phyloP scores from a whole-genome alignment of 306 rosid species.

The Acacia acuminata region DNA sequence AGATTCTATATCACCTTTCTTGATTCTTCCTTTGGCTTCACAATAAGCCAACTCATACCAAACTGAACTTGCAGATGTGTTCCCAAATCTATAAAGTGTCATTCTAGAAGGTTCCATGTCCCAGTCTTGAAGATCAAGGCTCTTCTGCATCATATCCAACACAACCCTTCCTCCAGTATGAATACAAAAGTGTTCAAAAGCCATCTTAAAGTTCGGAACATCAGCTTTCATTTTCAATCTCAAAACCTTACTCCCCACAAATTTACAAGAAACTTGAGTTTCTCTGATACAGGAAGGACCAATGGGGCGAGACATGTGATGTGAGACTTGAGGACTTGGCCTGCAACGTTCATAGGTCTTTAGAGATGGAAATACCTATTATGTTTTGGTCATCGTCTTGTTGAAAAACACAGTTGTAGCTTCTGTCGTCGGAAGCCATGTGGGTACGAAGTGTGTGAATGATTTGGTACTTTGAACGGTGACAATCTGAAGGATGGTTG shows the following conservation, averaged over 20 bases:
- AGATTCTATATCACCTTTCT: background rate
- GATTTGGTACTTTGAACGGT: slow-evolving; percentile 28
- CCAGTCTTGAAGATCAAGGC: background rate
- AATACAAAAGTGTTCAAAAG: slow-evolving; percentile 29
- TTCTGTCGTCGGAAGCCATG: slow-evolving; percentile 14
- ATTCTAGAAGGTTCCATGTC: background rate
- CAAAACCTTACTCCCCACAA: slow-evolving; percentile 1
- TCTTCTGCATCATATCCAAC: slow-evolving; percentile 18
- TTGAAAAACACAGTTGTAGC: background rate
- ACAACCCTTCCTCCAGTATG: slow-evolving; percentile 33
- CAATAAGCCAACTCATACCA: background rate
- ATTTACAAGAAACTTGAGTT: background rate
- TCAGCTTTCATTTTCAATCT: background rate
- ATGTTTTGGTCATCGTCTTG: background rate
- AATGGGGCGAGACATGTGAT: slow-evolving; percentile 24
- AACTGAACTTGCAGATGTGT: background rate
- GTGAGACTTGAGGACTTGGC: slow-evolving; percentile 16
- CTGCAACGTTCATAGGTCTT: slow-evolving; percentile 14
- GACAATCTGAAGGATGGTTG: background rate
- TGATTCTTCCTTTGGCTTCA: background rate
- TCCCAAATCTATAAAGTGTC: background rate
- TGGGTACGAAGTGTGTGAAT: slow-evolving; percentile 16
- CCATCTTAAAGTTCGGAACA: slow-evolving; percentile 26
- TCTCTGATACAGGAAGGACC: background rate
- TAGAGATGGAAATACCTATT: slow-evolving; percentile 28